Conservation (phyloP, 2,329 filamentous ascomycete genomes). For the Cladosporium phlei region DNA sequence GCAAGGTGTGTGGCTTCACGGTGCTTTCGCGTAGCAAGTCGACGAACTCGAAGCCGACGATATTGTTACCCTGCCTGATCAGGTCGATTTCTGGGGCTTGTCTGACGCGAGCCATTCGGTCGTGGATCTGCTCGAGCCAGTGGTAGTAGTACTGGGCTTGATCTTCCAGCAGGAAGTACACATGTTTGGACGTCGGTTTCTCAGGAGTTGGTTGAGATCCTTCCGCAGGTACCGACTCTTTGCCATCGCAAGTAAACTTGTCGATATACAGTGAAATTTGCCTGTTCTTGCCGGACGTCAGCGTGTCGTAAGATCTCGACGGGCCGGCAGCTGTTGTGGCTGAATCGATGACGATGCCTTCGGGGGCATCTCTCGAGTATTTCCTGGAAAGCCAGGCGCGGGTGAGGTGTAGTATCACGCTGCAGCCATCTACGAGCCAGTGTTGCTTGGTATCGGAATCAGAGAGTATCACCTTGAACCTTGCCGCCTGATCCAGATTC, state of each 20-base stretch:
- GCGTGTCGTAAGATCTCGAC: background rate
- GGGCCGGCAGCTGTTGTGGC: background rate
- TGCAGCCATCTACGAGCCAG: background rate
- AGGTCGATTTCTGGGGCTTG: background rate
- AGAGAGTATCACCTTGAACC: background rate
- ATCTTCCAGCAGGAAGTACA: background rate
- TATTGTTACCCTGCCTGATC: background rate
- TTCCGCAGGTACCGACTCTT: too few relatives aligned
- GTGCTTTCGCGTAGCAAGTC: background rate
- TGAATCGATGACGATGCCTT: background rate
- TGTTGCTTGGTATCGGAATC: background rate
- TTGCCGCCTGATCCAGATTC: background rate
- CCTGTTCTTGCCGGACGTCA: background rate
- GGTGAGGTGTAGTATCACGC: background rate
- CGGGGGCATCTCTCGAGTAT: background rate
- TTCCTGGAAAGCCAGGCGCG: background rate
- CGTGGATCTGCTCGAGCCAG: background rate
- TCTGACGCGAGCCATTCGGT: background rate
- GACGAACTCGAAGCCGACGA: background rate
- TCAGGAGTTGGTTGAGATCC: too few relatives aligned
- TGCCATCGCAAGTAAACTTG: too few relatives aligned
- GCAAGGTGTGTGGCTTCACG: background rate
- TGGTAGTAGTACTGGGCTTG: background rate
- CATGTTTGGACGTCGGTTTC: too few relatives aligned
- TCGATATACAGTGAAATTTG: background rate